phyloP scores from a whole-genome alignment of 441 rosid genomes.

The Populus trichocarpa region DNA sequence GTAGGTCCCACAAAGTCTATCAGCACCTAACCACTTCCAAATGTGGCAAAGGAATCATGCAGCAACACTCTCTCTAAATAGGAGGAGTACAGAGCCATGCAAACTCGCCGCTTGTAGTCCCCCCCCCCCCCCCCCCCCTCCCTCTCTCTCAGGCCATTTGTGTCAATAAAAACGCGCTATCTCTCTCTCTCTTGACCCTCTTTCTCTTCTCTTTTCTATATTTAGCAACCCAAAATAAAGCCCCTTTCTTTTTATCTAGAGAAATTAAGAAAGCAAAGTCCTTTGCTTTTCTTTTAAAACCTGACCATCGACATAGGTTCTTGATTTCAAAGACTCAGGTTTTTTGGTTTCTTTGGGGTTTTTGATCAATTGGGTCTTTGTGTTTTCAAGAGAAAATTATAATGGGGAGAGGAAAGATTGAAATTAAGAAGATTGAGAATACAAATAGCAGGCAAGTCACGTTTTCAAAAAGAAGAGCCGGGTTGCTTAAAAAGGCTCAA shows the following conservation, averaged over 20 bases:
- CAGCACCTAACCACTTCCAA: conserved; percentile 36
- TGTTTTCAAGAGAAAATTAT: background rate
- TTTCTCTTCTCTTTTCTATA: conserved; percentile 35
- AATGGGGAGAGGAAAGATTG: conserved; percentile 96
- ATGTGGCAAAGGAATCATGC: conserved; percentile 65
- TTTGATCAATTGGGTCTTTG: conserved; percentile 24
- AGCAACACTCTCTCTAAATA: conserved; percentile 35
- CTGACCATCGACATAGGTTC: background rate
- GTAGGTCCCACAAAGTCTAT: conserved; percentile 29
- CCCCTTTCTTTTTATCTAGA: conserved; percentile 1
- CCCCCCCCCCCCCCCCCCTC: conserved; percentile 3
- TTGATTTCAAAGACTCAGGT: background rate
- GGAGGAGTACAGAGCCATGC: conserved; percentile 77
- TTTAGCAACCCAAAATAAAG: conserved; percentile 41
- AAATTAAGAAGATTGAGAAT: conserved; percentile 92
- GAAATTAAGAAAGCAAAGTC: background rate
- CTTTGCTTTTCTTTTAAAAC: background rate
- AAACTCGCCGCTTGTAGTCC: conserved; percentile 58
- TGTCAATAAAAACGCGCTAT: conserved; percentile 25
- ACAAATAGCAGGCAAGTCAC: conserved; percentile 96
- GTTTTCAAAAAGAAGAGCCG: conserved; percentile 90
- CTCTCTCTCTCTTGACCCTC: conserved; percentile 21
- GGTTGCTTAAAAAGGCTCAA: conserved; percentile 86
- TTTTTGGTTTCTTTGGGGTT: conserved; percentile 12
- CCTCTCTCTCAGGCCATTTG: conserved; percentile 39